Evolutionary conservation across 163 green algal genomes (phyloP), one percentile per base, ranked within the genome.

Genomic region (Trebouxia gelatinosa): DNA sequence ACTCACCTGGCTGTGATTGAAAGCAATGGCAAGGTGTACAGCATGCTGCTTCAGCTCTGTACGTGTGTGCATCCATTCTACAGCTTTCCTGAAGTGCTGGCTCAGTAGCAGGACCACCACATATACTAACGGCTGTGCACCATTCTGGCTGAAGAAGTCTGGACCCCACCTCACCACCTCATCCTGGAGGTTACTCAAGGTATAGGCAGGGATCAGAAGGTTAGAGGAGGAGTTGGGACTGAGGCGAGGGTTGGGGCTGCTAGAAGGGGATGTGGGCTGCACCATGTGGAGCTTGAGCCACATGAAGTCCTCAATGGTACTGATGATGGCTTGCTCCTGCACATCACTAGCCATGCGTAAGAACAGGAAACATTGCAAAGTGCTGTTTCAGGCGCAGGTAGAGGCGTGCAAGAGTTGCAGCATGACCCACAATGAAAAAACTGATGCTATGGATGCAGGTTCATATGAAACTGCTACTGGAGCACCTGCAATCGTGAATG

Each of bases 271-370:
- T 28, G 32, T 72, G 35, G 35, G 64, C 32, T 72, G 64, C 35
- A 72, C 64, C 21, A 51, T 28, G 37, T 72, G 64, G 23, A 72
- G 64, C 64, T 72, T 72, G 19, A 72, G 64, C 64, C 64, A 72
- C 64, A 72, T 72, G 64, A 72, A 72, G 64, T 72, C 64, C 37
- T 72, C 64, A 34, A 72, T 72, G 37, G 64, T 72, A 3, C 21
- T 37, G 31, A 72, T 72, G 3, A 72, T 51, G 35, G 32, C 37
- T 0, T 35, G 23, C 21, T 72, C 64, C 64, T 72, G 35, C 31
- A 62, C 17, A 32, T n/a, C n/a, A n/a, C n/a, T n/a, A n/a, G n/a
- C n/a, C n/a, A n/a, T n/a, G n/a, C n/a, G n/a, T n/a, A n/a, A n/a
- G n/a, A n/a, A n/a, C n/a, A n/a, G n/a, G n/a, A n/a, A n/a, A n/a